Evolutionary conservation across 2,329 filamentous ascomycete genomes (phyloP).

Genomic region (Ceratocystis huliohia): DNA sequence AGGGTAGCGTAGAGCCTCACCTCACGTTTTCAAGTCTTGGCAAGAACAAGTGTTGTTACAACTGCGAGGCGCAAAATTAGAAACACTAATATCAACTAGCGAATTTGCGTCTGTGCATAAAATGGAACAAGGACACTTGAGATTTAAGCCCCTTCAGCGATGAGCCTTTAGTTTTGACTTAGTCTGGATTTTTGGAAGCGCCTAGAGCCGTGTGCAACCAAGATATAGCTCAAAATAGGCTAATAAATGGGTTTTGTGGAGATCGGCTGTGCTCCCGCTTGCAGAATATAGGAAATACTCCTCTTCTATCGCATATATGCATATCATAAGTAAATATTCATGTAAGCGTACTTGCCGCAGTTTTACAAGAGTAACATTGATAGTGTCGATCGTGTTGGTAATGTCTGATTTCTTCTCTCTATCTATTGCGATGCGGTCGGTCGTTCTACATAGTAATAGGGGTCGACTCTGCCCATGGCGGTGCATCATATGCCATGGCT

Average conservation of each 20-base stretch:
- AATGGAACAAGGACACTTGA: not conserved
- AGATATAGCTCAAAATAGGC: conserved; percentile 3
- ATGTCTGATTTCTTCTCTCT: too few relatives aligned
- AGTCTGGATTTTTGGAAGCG: too few relatives aligned
- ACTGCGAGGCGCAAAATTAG: not conserved
- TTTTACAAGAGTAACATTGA: not conserved
- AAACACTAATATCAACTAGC: not conserved
- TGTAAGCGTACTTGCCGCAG: not conserved
- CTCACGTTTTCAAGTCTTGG: not conserved
- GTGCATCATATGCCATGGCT: too few relatives aligned
- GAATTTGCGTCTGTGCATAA: not conserved
- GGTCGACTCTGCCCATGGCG: too few relatives aligned
- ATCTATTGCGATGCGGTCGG: too few relatives aligned
- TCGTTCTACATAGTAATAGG: too few relatives aligned
- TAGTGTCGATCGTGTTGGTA: too few relatives aligned
- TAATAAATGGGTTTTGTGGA: not conserved
- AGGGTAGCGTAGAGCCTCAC: not conserved
- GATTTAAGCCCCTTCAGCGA: not conserved
- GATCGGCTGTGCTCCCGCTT: not conserved
- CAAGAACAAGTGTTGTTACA: not conserved
- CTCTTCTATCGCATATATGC: not conserved
- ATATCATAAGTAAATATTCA: not conserved
- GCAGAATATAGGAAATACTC: too few relatives aligned
- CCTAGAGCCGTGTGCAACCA: not conserved
- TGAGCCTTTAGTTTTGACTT: not conserved